Evolutionary conservation across 306 rosid genomes (phyloP).

Genomic region (Castanopsis chinensis): DNA sequence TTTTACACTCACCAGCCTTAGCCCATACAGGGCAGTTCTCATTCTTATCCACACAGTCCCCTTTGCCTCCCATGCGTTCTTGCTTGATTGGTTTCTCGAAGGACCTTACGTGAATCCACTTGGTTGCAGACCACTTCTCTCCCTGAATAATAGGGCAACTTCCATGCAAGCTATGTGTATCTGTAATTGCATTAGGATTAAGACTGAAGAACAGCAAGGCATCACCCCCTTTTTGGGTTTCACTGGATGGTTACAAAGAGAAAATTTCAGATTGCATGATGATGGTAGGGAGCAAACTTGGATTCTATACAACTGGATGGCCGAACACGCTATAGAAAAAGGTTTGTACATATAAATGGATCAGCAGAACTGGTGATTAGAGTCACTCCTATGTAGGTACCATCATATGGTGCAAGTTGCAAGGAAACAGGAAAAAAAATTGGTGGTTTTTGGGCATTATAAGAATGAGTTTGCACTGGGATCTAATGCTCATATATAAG

Average conservation of each 20-base stretch:
- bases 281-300: not conserved
- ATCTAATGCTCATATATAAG: not conserved
- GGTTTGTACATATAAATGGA: not conserved
- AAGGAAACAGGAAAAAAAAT: not conserved
- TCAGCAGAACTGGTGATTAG: not conserved
- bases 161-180: slow-evolving; percentile 68
- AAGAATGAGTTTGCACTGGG: not conserved
- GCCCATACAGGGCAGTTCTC: slow-evolving; percentile 77
- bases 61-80: not conserved
- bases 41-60: slow-evolving; percentile 56
- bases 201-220: slow-evolving; percentile 96
- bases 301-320: not conserved
- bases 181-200: slow-evolving; percentile 64
- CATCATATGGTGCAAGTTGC: not conserved
- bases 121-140: slow-evolving; percentile 99
- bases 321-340: not conserved
- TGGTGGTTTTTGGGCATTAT: not conserved
- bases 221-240: slow-evolving; percentile 81
- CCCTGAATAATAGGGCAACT: slow-evolving; percentile 95
- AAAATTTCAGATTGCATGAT: not conserved
- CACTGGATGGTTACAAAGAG: slow-evolving; percentile 45
- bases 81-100: slow-evolving; percentile 32
- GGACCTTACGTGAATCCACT: slow-evolving; percentile 92
- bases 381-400: not conserved
- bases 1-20: slow-evolving; percentile 69